Conservation (phyloP, 2,329 filamentous ascomycete genomes). For the Thielaviopsis euricoi region DNA sequence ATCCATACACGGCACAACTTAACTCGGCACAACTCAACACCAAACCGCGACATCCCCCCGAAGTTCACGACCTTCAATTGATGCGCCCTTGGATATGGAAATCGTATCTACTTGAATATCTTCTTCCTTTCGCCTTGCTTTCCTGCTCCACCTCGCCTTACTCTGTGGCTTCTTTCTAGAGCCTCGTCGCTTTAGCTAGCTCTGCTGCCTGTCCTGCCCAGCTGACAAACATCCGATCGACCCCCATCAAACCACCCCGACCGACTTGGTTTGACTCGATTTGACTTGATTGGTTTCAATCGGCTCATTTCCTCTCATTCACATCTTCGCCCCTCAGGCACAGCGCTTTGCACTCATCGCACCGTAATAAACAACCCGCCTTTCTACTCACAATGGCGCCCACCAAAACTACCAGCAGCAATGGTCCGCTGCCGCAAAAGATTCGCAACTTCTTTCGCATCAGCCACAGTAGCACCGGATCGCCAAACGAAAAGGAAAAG, state of each 20-base stretch:
- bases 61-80: background rate
- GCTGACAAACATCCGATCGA: background rate
- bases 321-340: background rate
- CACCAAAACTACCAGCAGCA: constrained; percentile 35
- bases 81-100: background rate
- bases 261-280: background rate
- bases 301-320: background rate
- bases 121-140: background rate
- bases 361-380: background rate
- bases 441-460: constrained; percentile 58
- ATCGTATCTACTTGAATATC: constrained; percentile 1
- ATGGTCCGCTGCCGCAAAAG: constrained; percentile 48
- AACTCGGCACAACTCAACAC: background rate
- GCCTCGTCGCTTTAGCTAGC: constrained; percentile 5
- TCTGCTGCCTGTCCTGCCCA: no score
- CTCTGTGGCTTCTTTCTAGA: constrained; percentile 6
- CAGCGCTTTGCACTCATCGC: background rate
- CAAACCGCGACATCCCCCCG: background rate
- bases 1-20: background rate
- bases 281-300: background rate
- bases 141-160: background rate
- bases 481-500: constrained; percentile 10
- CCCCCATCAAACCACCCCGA: background rate
- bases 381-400: constrained; percentile 27
- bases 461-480: constrained; percentile 21